Conservation (phyloP, 495 filamentous ascomycete genomes). For the Massariosphaeria phaeospora region DNA sequence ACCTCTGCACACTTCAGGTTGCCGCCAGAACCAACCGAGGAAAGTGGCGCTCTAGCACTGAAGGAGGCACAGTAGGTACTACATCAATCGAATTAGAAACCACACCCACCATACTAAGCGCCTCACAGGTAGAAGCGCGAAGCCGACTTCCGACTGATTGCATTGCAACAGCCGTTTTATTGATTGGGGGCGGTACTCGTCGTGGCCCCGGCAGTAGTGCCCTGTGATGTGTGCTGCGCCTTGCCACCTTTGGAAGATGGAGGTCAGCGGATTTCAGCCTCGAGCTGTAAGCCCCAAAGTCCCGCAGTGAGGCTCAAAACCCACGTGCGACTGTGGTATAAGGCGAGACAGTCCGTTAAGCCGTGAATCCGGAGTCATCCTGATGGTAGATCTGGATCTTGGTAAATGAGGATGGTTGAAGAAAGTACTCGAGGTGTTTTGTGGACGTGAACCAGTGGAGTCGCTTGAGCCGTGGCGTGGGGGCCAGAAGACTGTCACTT, state of each 20-base stretch:
- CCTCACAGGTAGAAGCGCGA: not conserved
- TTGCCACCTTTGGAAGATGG: not conserved
- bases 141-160: conserved; percentile 3
- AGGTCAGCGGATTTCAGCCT: not conserved
- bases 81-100: conserved; percentile 7
- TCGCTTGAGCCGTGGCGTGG: no score
- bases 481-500: no score
- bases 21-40: not conserved
- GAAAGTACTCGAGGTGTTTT: no score
- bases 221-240: not conserved
- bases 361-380: no score
- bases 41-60: not conserved
- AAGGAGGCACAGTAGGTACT: conserved; percentile 2
- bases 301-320: conserved; percentile 1
- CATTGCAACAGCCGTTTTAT: no score
- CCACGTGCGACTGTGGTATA: not conserved
- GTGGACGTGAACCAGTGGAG: no score
- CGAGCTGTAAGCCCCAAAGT: not conserved
- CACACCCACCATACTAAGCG: conserved; percentile 3
- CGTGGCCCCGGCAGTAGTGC: not conserved
- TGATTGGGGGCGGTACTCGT: no score
- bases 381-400: no score
- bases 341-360: no score
- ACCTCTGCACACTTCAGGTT: no score
- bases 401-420: no score